A percentile compares a stretch with the other conserved stretches of the same genome.
These are phyloP conservation scores for Eucalyptus polybractea DNA, from an alignment of 345 rosid species.

Conservation along the genomic window DNA sequence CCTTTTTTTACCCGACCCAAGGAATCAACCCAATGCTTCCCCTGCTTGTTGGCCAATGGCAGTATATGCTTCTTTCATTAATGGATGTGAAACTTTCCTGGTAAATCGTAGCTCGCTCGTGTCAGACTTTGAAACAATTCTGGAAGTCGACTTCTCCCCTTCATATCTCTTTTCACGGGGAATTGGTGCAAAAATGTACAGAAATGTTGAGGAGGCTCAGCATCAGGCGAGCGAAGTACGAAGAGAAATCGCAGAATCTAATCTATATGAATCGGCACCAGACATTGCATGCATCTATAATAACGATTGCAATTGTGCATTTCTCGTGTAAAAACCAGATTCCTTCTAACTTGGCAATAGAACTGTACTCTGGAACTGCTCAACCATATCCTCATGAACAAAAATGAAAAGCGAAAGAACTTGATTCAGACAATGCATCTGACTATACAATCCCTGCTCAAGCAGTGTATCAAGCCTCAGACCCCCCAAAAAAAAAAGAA, in stretches of 20 bases:
- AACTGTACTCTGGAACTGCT: background rate
- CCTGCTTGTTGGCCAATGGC: background rate
- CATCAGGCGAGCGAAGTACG: background rate
- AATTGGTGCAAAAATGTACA: background rate
- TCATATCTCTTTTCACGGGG: background rate
- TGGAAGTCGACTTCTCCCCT: background rate
- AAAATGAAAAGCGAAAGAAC: background rate
- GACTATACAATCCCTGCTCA: background rate
- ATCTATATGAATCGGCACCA: background rate
- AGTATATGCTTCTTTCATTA: background rate
- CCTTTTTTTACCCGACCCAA: background rate
- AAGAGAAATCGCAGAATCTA: background rate
- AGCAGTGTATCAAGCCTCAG: background rate
- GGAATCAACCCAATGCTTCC: background rate
- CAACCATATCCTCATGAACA: background rate
- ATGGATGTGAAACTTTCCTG: background rate
- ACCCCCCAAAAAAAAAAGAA: rapidly evolving
- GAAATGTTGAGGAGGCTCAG: background rate
- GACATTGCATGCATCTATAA: background rate
- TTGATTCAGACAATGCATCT: background rate
- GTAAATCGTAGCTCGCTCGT: background rate
- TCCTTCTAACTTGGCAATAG: background rate
- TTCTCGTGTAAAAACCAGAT: background rate
- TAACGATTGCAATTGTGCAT: background rate
- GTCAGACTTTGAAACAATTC: background rate